Conservation (phyloP, 2,329 filamentous ascomycete genomes). For the Apiospora koreana region DNA sequence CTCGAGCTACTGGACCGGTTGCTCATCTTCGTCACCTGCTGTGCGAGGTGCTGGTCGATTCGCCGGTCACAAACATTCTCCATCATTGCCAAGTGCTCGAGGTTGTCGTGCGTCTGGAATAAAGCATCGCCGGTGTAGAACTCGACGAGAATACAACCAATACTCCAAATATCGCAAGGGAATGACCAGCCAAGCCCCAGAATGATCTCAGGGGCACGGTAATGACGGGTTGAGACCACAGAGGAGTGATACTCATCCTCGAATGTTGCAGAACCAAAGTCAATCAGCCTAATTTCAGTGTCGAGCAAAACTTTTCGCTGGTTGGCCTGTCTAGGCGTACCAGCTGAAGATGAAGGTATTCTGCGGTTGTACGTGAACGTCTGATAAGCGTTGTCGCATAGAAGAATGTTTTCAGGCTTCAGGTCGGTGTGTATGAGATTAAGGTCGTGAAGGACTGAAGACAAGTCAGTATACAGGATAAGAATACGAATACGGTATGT, state of each 20-base stretch:
- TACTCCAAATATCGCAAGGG: slow-evolving; percentile 74
- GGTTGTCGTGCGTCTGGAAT: slow-evolving; percentile 72
- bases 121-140: slow-evolving; percentile 72
- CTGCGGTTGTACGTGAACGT: slow-evolving; percentile 71
- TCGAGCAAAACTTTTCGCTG: slow-evolving; percentile 67
- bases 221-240: slow-evolving; percentile 70
- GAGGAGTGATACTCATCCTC: slow-evolving; percentile 74
- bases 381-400: slow-evolving; percentile 66
- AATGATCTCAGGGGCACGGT: slow-evolving; percentile 71
- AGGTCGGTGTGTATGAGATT: slow-evolving; percentile 92
- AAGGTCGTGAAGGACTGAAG: slow-evolving; percentile 85
- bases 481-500: no score
- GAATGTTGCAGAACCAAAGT: slow-evolving; percentile 73
- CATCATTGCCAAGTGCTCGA: slow-evolving; percentile 77
- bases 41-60: slow-evolving; percentile 61
- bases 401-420: slow-evolving; percentile 70
- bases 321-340: slow-evolving; percentile 59
- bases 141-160: slow-evolving; percentile 71
- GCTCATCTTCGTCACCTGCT: slow-evolving; percentile 57
- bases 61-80: slow-evolving; percentile 63
- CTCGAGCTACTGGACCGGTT: slow-evolving; percentile 56
- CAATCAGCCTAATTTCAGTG: slow-evolving; percentile 70
- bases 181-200: slow-evolving; percentile 71
- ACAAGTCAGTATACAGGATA: slow-evolving; percentile 23
- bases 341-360: slow-evolving; percentile 67